Evolutionary conservation across 176 grass and related monocot species (phyloP).

Genomic region (Juncus effusus): DNA sequence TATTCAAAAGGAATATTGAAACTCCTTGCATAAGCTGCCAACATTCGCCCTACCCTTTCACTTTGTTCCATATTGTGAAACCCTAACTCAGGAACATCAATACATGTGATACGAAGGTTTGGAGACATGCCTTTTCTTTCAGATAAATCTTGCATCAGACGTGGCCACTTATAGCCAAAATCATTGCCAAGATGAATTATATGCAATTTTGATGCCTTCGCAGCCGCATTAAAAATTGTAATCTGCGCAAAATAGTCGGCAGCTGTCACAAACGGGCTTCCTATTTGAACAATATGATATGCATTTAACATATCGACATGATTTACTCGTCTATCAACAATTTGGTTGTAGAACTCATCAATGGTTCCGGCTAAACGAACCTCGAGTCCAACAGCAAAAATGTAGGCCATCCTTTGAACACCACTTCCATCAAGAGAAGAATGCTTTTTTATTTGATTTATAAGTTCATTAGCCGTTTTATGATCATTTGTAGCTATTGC

Average conservation of each 20-base stretch:
- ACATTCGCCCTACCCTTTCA: slow-evolving; percentile 23
- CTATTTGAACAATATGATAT: slow-evolving; percentile 27
- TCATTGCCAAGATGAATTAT: slow-evolving; percentile 29
- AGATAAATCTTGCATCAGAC: slow-evolving; percentile 24
- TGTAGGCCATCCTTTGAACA: slow-evolving; percentile 26
- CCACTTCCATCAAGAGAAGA: slow-evolving; percentile 28
- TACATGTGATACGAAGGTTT: slow-evolving; percentile 26
- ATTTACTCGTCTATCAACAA: slow-evolving; percentile 11
- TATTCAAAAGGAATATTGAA: slow-evolving; percentile 38
- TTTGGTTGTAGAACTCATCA: slow-evolving; percentile 25
- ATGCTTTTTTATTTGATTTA: slow-evolving; percentile 33
- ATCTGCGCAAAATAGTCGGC: slow-evolving; percentile 27
- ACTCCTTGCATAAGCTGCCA: slow-evolving; percentile 31
- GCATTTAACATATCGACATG: slow-evolving; percentile 33
- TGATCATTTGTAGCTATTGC: slow-evolving; percentile 34
- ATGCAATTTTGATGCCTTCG: slow-evolving; percentile 26
- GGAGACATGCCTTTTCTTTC: slow-evolving; percentile 13
- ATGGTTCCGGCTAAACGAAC: slow-evolving; percentile 32
- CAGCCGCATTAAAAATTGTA: slow-evolving; percentile 5
- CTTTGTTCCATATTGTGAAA: slow-evolving; percentile 18
- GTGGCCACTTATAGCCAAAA: slow-evolving; percentile 38
- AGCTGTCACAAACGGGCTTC: slow-evolving; percentile 29
- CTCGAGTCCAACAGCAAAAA: slow-evolving; percentile 30
- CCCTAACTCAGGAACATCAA: slow-evolving; percentile 27
- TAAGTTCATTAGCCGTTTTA: slow-evolving; percentile 11